A percentile compares a stretch with the other conserved stretches of the same genome.
Evolutionary conservation across 2,329 filamentous ascomycete species (phyloP).

Genomic region (Graphilbum sp.): DNA sequence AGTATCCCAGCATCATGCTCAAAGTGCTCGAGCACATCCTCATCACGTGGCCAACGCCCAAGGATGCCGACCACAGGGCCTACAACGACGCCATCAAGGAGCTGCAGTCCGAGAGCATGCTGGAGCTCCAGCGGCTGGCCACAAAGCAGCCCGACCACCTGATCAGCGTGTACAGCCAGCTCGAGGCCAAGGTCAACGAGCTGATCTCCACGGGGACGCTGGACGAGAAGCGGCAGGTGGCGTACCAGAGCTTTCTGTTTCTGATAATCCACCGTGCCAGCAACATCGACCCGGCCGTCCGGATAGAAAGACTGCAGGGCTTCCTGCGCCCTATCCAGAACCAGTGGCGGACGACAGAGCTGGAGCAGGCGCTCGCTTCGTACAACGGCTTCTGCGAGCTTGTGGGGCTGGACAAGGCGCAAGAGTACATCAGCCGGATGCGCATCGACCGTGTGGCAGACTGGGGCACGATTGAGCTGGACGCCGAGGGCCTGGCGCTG

Average conservation of each 20-base stretch:
- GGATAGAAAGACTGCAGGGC: conserved; percentile 53
- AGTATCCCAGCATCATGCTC: conserved; percentile 65
- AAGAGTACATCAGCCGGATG: conserved; percentile 53
- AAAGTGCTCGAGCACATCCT: conserved; percentile 85
- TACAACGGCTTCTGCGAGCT: conserved; percentile 68
- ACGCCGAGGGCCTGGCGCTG: conserved; percentile 61
- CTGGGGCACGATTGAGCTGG: conserved; percentile 65
- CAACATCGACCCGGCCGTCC: conserved; percentile 52
- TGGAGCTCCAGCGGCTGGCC: conserved; percentile 77
- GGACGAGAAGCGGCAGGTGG: conserved; percentile 71
- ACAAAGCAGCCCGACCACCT: conserved; percentile 86
- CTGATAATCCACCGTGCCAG: conserved; percentile 82
- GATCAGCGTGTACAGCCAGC: conserved; percentile 69
- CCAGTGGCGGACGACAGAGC: conserved; percentile 58
- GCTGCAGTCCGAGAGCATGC: conserved; percentile 67
- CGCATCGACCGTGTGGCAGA: conserved; percentile 63
- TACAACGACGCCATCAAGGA: conserved; percentile 87
- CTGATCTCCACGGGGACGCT: conserved; percentile 55
- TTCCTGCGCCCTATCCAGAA: conserved; percentile 73
- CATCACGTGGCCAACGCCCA: conserved; percentile 54
- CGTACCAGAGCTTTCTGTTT: conserved; percentile 80
- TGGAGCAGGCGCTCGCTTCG: conserved; percentile 53
- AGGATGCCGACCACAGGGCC: conserved; percentile 47
- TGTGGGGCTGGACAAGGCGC: conserved; percentile 64
- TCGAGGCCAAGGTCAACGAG: conserved; percentile 70